phyloP scores from a whole-genome alignment of 176 grass and related monocot species.

The Rhynchospora pubera region DNA sequence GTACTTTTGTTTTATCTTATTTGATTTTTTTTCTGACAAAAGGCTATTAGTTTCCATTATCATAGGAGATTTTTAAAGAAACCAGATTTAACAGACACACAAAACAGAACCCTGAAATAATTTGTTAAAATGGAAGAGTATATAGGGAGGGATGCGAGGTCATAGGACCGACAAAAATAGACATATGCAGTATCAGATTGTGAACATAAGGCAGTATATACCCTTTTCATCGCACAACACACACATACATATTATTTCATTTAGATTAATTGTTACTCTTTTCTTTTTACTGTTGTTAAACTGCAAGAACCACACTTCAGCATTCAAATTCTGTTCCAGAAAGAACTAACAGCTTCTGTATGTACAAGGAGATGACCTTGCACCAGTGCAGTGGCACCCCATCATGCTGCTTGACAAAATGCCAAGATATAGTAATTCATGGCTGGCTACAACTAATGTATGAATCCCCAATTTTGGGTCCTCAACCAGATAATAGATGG shows the following conservation, averaged over 20 bases:
- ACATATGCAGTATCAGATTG: neutral
- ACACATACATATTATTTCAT: neutral
- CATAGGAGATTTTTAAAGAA: neutral
- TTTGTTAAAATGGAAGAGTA: neutral
- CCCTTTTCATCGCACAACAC: neutral
- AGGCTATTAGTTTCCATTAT: neutral
- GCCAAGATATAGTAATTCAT: neutral
- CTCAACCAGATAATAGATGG: neutral
- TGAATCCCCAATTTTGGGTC: too few species aligned
- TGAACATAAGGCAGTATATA: neutral
- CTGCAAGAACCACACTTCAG: neutral
- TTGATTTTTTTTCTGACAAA: slow-evolving; percentile 13
- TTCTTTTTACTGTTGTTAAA: neutral
- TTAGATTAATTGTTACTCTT: neutral
- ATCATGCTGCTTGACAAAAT: neutral
- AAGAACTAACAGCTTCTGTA: neutral
- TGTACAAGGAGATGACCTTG: neutral
- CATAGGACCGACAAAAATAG: neutral
- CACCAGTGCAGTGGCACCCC: neutral
- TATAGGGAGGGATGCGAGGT: neutral
- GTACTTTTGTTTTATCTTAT: neutral
- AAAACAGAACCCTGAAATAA: neutral
- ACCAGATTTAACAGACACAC: neutral
- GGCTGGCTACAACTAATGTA: neutral
- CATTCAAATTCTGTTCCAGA: neutral